Evolutionary conservation across 768 basidiomycete species (phyloP), one percentile per base, ranked within the genome.

Genomic region (Leccinellum luteum): DNA sequence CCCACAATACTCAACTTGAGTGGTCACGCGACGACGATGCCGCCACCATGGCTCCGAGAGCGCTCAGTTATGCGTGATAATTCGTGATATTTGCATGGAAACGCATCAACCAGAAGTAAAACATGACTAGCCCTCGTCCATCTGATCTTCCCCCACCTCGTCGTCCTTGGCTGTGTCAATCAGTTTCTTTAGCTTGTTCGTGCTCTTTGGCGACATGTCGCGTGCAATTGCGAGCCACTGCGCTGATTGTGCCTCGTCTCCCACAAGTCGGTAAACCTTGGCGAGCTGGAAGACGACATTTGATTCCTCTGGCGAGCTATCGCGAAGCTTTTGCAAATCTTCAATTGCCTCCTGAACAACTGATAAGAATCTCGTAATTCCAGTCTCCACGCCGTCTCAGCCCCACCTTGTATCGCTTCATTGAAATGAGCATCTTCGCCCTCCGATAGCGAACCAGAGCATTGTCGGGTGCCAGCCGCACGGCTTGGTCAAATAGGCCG

Each of bases 221-320:
- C 94, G 86, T 63, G 94, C 97, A 38, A 89, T 80, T 30, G 94
- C 92, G 60, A 99, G 88, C 74, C 87, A 81, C 59, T 90, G 86
- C 56, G 91, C 89, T 50, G 93, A 87, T 73, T 90, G 87, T 19
- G 82, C 79, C 62, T 85, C 83, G 73, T 93, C 80, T 34, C 92
- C 92, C 55, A 90, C 74, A 63, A 90, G 78, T 48, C 92, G 85
- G 69, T 97, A 98, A 58, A 90, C 87, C 76, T 89, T 90, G 27
- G 94, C 97, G 17, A 99, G 84, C 74, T 98, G 88, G 83, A 97
- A 97, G 58, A 95, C 85, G 56, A 98, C 91, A 75, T 98, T 98
- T 54, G 94, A 89, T 78, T 99, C 97, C 68, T 94, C 92, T 7
- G 96, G 96, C 34, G 94, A 91, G 60, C 85, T 78, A 70, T 85